Base-by-base conservation (phyloP, 2,329 filamentous ascomycete species). In the Claviceps sp. region DNA sequence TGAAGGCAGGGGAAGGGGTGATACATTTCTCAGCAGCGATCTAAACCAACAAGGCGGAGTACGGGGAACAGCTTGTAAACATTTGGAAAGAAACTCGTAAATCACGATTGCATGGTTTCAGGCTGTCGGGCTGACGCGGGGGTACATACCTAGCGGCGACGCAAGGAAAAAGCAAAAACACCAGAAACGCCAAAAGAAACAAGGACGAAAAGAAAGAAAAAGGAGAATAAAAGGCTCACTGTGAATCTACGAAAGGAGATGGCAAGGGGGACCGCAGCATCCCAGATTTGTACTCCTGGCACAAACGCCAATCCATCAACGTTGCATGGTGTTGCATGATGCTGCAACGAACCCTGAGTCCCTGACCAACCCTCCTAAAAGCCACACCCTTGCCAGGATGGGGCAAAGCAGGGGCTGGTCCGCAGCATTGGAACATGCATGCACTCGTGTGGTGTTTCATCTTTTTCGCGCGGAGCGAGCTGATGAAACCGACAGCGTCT, bases 391-490 rank as follows among this genome's bases (percentile, higher is more conserved):
- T 30, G 26, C 26, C 26, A 30, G 8, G 26, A 30, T 30, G 26
- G 8, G 26, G 26, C 8, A 30, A 30, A 30, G 26, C 26, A 30
- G 26, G 26, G 26, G 26, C 26, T 30, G 26, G 7, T 30, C 14
- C 18, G 38, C 38, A 41, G 41, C 41, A 14, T 43, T 43, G 41
- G 41, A 43, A 43, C 34, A 24, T 48, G 44, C 26, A 30, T 46
- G 22, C 43, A 37, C 26, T 50, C 38, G 37, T 44, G 43, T 47
- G 14, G 47, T 47, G 51, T 53, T 53, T 50, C 51, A 53, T 47
- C 20, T 47, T 47, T 34, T 24, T 26, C 37, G 24, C 37, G 24
- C 46, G 47, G 47, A 38, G 37, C 47, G 13, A 37, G 40, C 16
- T 30, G 34, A 50, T 50, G 48, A 53, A 53, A 53, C 51, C 50